Evolutionary conservation across 164 flowering plant species (phyloP), one percentile per base, ranked within the genome.

Genomic region (Vitis vinifera): DNA sequence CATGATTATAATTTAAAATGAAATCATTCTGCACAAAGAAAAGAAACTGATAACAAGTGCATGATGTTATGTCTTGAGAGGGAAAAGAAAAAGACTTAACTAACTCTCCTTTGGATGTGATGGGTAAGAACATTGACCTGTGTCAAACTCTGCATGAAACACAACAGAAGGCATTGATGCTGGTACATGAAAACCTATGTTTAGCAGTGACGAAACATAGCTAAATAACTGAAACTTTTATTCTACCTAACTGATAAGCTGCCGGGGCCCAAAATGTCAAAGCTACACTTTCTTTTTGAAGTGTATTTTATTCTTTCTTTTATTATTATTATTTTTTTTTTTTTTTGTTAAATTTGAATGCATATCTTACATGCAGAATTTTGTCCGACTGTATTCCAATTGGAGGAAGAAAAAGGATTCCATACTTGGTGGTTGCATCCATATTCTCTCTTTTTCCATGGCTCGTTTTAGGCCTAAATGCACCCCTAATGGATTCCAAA

Each of bases 381-480:
- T 51, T 94, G 65, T 94, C 98, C 0, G 98, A 92, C 67, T 91
- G 97, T 78, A 85, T 94, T 58, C 98, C 98, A 51, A 94, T 92
- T 53, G 77, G 74, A 77, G 94, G 96, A 72, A 86, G 86, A 78
- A 94, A 85, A 78, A 84, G 97, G 79, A 77, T 84, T 48, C 98
- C 98, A 5, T 94, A 94, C 81, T 78, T 92, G 53, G 67, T 84
- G 55, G 78, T 91, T 60, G 80, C 98, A 68, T 88, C 95, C 10
- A 61, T 88, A 62, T 85, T 93, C 23, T 87, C 96, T 66, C 84
- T 93, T 9, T 74, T 90, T 51, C 97, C 98, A 75, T 93, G 98
- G 98, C 79, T 86, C 66, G 50, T 90, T 68, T 70, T 93, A 55
- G 92, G 98, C 59, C 74, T 84, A 31, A 81, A 75, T 60, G 63